Evolutionary conservation across 345 rosid genomes (phyloP).

Genomic region (Nephelium lappaceum): DNA sequence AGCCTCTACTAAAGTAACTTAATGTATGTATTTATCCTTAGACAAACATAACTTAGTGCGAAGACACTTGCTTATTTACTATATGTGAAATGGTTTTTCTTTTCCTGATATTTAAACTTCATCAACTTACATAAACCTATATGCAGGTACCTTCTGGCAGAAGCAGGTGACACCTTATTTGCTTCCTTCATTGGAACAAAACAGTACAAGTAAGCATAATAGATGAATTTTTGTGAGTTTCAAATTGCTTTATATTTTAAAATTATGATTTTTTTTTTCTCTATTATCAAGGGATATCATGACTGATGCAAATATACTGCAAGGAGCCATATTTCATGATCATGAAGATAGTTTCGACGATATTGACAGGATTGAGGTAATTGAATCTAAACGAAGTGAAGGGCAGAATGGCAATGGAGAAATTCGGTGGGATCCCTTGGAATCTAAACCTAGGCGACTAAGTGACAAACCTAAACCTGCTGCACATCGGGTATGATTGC

Average conservation of each 20-base stretch:
- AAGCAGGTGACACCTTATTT: constrained; percentile 93
- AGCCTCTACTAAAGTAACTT: neutral
- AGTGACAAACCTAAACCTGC: constrained; percentile 82
- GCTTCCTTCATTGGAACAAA: constrained; percentile 96
- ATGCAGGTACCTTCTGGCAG: constrained; percentile 85
- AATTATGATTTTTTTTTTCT: constrained; percentile 12
- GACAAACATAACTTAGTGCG: neutral
- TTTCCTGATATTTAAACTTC: neutral
- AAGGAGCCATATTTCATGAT: constrained; percentile 94
- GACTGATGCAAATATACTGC: constrained; percentile 93
- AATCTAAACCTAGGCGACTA: constrained; percentile 53
- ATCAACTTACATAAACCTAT: neutral
- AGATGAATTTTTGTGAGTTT: constrained; percentile 1
- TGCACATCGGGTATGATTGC: constrained; percentile 83
- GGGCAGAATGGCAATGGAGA: constrained; percentile 49
- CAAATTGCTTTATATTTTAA: neutral
- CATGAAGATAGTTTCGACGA: constrained; percentile 72
- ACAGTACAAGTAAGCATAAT: constrained; percentile 77
- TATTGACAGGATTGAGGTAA: constrained; percentile 37
- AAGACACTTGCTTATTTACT: neutral
- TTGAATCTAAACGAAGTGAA: constrained; percentile 49
- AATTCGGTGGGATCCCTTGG: constrained; percentile 43
- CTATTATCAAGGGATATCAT: constrained; percentile 72
- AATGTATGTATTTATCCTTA: neutral
- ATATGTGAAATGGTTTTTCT: neutral